Evolutionary conservation across 2,329 filamentous ascomycete genomes (phyloP).

Genomic region (Colletotrichum zoysiae): DNA sequence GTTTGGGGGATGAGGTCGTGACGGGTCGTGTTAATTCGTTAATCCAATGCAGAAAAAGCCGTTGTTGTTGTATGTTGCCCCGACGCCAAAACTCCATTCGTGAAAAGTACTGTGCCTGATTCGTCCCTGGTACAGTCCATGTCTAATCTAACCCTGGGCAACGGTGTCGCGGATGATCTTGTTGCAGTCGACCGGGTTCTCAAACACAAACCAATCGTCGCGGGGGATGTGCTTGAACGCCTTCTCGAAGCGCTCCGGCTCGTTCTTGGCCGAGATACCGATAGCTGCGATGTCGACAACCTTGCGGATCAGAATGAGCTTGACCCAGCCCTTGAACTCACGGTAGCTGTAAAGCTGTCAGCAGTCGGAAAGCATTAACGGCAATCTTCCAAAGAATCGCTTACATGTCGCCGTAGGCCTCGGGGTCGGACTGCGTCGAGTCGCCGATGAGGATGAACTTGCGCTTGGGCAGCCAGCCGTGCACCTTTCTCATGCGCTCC

Average conservation of each 20-base stretch:
- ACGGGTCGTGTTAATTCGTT: constrained; percentile 4
- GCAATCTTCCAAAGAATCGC: constrained; percentile 42
- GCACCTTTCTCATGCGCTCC: constrained; percentile 81
- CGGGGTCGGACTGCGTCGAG: constrained; percentile 91
- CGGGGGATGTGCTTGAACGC: constrained; percentile 83
- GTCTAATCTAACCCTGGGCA: constrained; percentile 25
- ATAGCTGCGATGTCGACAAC: constrained; percentile 79
- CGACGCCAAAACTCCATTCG: constrained; percentile 6
- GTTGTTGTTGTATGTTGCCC: too few species aligned
- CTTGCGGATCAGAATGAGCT: constrained; percentile 86
- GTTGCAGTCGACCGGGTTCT: constrained; percentile 77
- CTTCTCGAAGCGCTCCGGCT: constrained; percentile 80
- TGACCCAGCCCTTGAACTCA: constrained; percentile 80
- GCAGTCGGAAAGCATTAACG: not conserved
- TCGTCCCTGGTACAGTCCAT: not conserved
- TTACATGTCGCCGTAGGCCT: constrained; percentile 87
- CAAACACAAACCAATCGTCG: constrained; percentile 84
- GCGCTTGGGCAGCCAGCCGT: constrained; percentile 81
- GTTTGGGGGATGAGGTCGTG: not conserved
- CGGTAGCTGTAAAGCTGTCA: constrained; percentile 60
- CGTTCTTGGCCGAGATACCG: constrained; percentile 80
- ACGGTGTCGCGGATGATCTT: constrained; percentile 52
- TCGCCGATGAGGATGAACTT: constrained; percentile 90
- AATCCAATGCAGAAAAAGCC: not conserved
- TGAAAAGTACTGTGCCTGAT: not conserved